Evolutionary conservation across 331 rosid genomes (phyloP).

Genomic region (Malus hybrid): DNA sequence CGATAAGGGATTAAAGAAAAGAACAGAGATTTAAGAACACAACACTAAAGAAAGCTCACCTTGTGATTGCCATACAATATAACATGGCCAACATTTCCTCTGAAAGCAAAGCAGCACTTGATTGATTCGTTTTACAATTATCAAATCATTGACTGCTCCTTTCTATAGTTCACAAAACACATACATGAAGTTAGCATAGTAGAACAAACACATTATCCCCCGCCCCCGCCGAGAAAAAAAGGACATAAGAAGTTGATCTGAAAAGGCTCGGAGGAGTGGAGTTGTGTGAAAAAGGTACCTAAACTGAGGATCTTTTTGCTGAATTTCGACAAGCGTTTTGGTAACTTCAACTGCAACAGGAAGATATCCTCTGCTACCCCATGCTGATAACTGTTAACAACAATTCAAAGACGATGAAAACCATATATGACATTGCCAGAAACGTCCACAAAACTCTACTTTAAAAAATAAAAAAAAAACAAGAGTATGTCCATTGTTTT

Average conservation of each 20-base stretch:
- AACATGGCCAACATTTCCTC: constrained; percentile 69
- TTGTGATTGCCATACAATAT: constrained; percentile 70
- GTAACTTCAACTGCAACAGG: constrained; percentile 47
- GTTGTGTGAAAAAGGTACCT: constrained; percentile 25
- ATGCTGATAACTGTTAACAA: constrained; percentile 50
- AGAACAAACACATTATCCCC: not conserved
- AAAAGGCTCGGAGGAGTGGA: not conserved
- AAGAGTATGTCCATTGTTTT: not conserved
- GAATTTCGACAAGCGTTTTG: constrained; percentile 28
- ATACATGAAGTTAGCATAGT: not conserved
- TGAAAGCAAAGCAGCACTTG: constrained; percentile 36
- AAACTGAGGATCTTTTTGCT: constrained; percentile 49
- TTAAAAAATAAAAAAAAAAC: not conserved
- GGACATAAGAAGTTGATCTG: not conserved
- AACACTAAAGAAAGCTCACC: constrained; percentile 28
- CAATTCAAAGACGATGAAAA: not conserved
- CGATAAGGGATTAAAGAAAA: not conserved
- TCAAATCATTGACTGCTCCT: constrained; percentile 6
- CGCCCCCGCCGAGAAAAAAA: not conserved
- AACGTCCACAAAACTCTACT: not conserved
- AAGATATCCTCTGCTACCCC: constrained; percentile 81
- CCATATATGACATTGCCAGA: not conserved
- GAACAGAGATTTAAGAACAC: not conserved
- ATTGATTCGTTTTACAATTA: constrained; percentile 19
- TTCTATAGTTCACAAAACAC: constrained; percentile 8